Conservation (phyloP, 1,284 basidiomycete genomes). For the Sanguinoderma infundibulare region DNA sequence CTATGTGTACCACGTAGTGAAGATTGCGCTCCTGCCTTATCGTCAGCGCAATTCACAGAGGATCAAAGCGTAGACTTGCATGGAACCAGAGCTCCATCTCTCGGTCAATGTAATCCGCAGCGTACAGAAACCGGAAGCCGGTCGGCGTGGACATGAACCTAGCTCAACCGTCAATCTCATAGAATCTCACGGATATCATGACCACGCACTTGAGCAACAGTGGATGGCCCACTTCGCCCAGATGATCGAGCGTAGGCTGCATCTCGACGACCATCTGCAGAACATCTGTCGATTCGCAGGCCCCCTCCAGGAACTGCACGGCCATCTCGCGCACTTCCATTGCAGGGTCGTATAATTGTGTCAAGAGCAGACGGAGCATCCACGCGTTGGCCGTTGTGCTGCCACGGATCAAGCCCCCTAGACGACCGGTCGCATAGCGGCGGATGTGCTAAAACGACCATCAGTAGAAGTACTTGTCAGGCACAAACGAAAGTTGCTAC, state of each 20-base stretch:
- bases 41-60: background rate
- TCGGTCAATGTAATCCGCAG: conserved; percentile 90
- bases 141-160: conserved; percentile 96
- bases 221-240: conserved; percentile 91
- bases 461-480: background rate
- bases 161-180: background rate
- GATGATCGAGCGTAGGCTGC: conserved; percentile 93
- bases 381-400: conserved; percentile 74
- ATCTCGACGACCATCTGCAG: conserved; percentile 93
- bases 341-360: conserved; percentile 93
- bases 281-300: conserved; percentile 83
- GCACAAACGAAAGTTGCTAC: conserved; percentile 40
- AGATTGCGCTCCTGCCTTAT: conserved; percentile 79
- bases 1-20: conserved; percentile 86
- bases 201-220: conserved; percentile 83
- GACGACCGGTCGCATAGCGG: conserved; percentile 85
- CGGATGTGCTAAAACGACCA: conserved; percentile 71
- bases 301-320: conserved; percentile 88
- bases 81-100: conserved; percentile 98
- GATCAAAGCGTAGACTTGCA: conserved; percentile 48
- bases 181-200: background rate
- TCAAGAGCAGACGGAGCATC: conserved; percentile 89
- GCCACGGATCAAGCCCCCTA: conserved; percentile 79
- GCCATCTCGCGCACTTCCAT: conserved; percentile 91
- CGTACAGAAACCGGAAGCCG: conserved; percentile 91